A percentile compares a stretch with the other conserved stretches of the same genome.
Evolutionary conservation across 2,329 filamentous ascomycete species (phyloP).

Genomic region (Bipolaris sorokiniana): DNA sequence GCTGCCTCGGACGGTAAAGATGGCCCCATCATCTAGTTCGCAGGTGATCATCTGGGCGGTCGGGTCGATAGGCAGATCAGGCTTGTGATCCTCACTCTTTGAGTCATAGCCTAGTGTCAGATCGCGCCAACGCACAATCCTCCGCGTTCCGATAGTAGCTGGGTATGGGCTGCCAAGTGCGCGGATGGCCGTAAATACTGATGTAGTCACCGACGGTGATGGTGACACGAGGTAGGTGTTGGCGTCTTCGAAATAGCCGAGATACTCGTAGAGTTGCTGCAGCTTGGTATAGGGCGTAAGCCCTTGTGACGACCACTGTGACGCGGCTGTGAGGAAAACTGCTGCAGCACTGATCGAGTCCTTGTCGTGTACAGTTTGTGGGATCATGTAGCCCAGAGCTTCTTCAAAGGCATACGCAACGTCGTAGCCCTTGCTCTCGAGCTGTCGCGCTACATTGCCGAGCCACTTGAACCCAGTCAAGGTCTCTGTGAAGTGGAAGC

Average conservation of each 20-base stretch:
- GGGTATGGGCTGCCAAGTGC: conserved; percentile 52
- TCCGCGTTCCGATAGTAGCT: conserved; percentile 57
- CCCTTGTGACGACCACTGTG: conserved; percentile 58
- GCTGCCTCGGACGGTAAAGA: conserved; percentile 66
- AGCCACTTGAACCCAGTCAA: conserved; percentile 74
- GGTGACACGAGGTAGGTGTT: conserved; percentile 70
- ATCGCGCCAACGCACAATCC: conserved; percentile 66
- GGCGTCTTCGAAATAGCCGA: conserved; percentile 67
- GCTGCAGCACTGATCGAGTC: conserved; percentile 67
- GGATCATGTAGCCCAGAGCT: conserved; percentile 71
- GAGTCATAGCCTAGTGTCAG: conserved; percentile 67
- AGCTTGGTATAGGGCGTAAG: conserved; percentile 65
- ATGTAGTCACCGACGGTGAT: conserved; percentile 57
- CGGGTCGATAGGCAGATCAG: conserved; percentile 62
- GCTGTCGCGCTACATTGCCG: conserved; percentile 64
- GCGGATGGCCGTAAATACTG: conserved; percentile 63
- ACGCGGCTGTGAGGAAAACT: conserved; percentile 63
- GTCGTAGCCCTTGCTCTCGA: conserved; percentile 56
- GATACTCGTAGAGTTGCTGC: conserved; percentile 61
- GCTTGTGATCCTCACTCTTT: conserved; percentile 57
- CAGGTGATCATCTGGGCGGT: conserved; percentile 69
- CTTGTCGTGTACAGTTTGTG: conserved; percentile 67
- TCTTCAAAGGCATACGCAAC: conserved; percentile 68
- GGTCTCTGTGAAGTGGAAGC: conserved; percentile 65
- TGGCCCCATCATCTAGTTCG: conserved; percentile 61